phyloP scores from a whole-genome alignment of 306 rosid genomes.

The Canavalia gladiata region DNA sequence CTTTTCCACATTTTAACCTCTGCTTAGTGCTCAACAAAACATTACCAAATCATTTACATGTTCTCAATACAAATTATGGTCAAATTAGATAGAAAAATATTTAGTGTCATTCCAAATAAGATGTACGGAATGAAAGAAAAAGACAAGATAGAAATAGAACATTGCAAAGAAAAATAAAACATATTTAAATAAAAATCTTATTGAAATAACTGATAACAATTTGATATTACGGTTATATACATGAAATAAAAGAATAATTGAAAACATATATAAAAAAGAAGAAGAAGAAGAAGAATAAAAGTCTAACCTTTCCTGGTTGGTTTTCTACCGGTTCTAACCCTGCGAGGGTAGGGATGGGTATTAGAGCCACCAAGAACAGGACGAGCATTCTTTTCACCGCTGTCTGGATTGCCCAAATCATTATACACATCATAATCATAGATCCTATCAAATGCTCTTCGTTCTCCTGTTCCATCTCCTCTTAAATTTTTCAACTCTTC shows the following conservation, averaged over 20 bases:
- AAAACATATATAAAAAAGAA: neutral
- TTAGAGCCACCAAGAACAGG: slow-evolving; percentile 50
- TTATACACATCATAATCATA: slow-evolving; percentile 79
- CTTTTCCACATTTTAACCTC: too few species aligned
- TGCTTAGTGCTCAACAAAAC: neutral
- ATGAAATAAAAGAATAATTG: neutral
- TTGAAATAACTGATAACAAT: too few species aligned
- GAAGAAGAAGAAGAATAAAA: neutral
- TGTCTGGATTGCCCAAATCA: slow-evolving; percentile 66
- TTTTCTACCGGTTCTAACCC: slow-evolving; percentile 71
- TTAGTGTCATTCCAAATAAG: too few species aligned
- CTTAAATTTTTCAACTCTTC: slow-evolving; percentile 65
- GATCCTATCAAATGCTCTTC: slow-evolving; percentile 63
- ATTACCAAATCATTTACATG: neutral
- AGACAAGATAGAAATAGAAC: too few species aligned
- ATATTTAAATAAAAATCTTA: too few species aligned
- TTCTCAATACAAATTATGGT: too few species aligned
- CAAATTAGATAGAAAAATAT: too few species aligned
- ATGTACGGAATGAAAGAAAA: too few species aligned
- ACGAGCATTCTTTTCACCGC: slow-evolving; percentile 25
- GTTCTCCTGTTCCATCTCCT: slow-evolving; percentile 73
- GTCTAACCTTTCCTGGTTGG: slow-evolving; percentile 49
- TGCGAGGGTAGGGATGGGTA: slow-evolving; percentile 68
- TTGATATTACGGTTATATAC: neutral
- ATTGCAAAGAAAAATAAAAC: too few species aligned